Evolutionary conservation across 2,329 filamentous ascomycete genomes (phyloP), one percentile per base, ranked within the genome.

Genomic region (Colletotrichum musae): DNA sequence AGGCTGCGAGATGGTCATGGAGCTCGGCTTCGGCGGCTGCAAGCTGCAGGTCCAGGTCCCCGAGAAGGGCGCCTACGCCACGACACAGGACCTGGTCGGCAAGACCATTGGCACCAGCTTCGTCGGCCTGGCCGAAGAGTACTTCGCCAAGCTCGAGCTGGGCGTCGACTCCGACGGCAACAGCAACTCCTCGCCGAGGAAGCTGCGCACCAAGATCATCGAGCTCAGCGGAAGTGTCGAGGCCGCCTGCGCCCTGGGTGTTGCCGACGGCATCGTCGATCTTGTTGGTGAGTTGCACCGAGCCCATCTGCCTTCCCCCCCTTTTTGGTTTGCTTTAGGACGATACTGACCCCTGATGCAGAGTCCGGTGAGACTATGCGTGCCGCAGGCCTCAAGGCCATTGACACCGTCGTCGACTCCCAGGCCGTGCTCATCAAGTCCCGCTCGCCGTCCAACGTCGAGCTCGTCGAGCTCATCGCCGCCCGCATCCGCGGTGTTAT

Each of bases 321-420:
- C 26, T 39, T 50, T 16, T 45, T 45, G 51, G 56, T 39, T 45
- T 16, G 13, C 13, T 13, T 48, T 18, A 50, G 9, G 16, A 15
- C 26, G 47, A 28, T 6, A n/a, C 56, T 64, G 36, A 66, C 58
- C 21, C 15, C 2, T 28, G 18, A 10, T 21, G 2, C 74, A 96
- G 95, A 99, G 86, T 98, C 96, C 21, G 96, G 96, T 65, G 95
- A 98, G 82, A 99, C 96, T 0, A 99, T 99, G 96, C 93, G 93
- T 77, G 96, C 95, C 21, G 95, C 95, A 51, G 96, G 96, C 26
- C 88, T 99, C 58, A 95, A 94, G 83, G 92, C 95, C 65, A 98
- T 98, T 75, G 94, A 96, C 75, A 99, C 96, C 2, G 94, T 99
- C 28, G 88, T 98, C 59, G 91, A 94, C 66, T 95, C 93, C 64